These are phyloP conservation scores for Wolfiporia cocos DNA, from an alignment of 1,284 basidiomycete genomes.

Conservation along the genomic window DNA sequence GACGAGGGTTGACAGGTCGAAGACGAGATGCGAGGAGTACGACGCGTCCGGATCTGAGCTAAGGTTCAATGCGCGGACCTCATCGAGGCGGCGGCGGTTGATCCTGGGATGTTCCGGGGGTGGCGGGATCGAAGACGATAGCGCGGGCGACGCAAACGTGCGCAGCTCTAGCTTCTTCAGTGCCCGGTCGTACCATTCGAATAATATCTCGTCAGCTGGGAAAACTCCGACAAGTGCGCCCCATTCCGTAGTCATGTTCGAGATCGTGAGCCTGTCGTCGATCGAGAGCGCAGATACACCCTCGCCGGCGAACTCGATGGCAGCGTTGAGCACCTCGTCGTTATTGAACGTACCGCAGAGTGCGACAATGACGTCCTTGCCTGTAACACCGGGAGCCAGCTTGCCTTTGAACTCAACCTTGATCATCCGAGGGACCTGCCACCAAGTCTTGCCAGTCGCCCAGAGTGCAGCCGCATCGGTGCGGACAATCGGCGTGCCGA, in stretches of 20 bases:
- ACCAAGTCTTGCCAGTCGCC: conserved; percentile 99
- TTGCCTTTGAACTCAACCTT: conserved; percentile 88
- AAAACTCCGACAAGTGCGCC: conserved; percentile 95
- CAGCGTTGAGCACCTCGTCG: conserved; percentile 97
- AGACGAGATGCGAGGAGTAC: conserved; percentile 86
- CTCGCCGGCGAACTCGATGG: conserved; percentile 95
- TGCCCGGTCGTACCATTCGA: conserved; percentile 86
- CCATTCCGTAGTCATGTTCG: conserved; percentile 99
- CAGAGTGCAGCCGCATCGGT: conserved; percentile 94
- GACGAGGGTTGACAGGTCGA: conserved; percentile 91
- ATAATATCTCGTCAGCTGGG: conserved; percentile 81
- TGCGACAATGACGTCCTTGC: conserved; percentile 98
- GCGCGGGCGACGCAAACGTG: conserved; percentile 56
- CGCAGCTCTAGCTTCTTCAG: conserved; percentile 76
- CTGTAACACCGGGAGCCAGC: conserved; percentile 87
- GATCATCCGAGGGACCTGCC: conserved; percentile 97
- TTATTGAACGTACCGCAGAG: conserved; percentile 96
- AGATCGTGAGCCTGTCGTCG: conserved; percentile 92
- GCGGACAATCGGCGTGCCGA: conserved; percentile 94
- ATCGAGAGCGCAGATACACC: conserved; percentile 80
- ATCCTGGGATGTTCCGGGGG: conserved; percentile 86
- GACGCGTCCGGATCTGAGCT: conserved; percentile 74
- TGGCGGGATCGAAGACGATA: conserved; percentile 50
- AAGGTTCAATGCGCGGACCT: conserved; percentile 52
- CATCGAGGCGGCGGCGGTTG: conserved; percentile 69